Evolutionary conservation across 2,329 filamentous ascomycete genomes (phyloP).

Genomic region (Albophoma yamanashiensis): DNA sequence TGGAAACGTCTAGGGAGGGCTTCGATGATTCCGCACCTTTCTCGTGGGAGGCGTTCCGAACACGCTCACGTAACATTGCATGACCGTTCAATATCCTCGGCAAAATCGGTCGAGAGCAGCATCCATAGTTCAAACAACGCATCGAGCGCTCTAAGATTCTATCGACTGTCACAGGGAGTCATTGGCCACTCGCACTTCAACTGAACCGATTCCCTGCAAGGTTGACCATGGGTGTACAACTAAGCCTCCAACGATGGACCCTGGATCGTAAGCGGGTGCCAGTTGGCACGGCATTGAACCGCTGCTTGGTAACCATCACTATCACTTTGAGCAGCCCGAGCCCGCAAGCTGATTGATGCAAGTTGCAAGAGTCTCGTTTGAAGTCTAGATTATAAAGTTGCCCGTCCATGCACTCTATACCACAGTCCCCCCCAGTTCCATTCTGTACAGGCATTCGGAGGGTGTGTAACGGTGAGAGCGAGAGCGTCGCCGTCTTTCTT

Average conservation of each 20-base stretch:
- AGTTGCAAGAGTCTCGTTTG: background rate
- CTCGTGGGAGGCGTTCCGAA: background rate
- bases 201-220: background rate
- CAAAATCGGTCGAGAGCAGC: background rate
- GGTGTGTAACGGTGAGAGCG: too few species aligned
- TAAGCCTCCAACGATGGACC: background rate
- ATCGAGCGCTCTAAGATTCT: background rate
- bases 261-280: background rate
- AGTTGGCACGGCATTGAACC: background rate
- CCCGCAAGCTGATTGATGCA: background rate
- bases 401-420: too few species aligned
- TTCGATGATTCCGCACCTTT: background rate
- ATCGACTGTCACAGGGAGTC: too few species aligned
- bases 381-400: too few species aligned
- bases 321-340: too few species aligned
- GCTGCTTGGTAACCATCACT: background rate
- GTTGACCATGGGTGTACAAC: background rate
- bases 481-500: too few species aligned
- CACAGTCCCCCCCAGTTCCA: too few species aligned
- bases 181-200: background rate
- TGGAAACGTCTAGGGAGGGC: background rate
- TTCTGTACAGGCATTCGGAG: too few species aligned
- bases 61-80: background rate
- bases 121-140: background rate
- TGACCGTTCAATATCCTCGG: background rate